Conservation (phyloP, 2,329 filamentous ascomycete genomes). For the Colletotrichum nymphaeae region DNA sequence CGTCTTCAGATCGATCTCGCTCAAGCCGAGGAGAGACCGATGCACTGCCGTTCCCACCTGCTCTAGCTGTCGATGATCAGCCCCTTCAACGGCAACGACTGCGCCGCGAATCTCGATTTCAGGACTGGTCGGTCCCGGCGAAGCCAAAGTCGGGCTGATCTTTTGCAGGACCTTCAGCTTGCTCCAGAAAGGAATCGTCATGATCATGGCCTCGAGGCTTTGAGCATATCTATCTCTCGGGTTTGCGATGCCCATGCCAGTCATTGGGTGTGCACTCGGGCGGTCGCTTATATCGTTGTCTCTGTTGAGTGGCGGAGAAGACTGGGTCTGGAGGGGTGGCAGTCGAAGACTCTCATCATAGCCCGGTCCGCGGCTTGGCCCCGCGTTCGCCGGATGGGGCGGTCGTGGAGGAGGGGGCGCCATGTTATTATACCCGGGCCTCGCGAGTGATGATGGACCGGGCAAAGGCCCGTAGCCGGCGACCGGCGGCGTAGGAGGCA, state of each 20-base stretch:
- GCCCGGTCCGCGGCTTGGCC: slow-evolving; percentile 44
- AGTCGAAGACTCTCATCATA: slow-evolving; percentile 66
- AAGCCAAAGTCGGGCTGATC: slow-evolving; percentile 76
- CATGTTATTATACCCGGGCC: slow-evolving; percentile 54
- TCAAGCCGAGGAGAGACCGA: slow-evolving; percentile 64
- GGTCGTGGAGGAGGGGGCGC: slow-evolving; percentile 67
- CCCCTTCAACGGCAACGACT: slow-evolving; percentile 86
- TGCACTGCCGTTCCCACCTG: slow-evolving; percentile 75
- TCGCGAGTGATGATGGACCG: slow-evolving; percentile 31
- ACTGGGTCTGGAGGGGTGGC: slow-evolving; percentile 62
- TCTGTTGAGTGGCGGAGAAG: slow-evolving; percentile 39
- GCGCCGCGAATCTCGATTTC: slow-evolving; percentile 71
- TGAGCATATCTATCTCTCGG: slow-evolving; percentile 48
- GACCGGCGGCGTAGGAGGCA: slow-evolving; percentile 40
- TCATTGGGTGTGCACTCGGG: slow-evolving; percentile 38
- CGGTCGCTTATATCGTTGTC: slow-evolving; percentile 30
- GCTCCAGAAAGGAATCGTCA: slow-evolving; percentile 77
- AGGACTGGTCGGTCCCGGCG: slow-evolving; percentile 42
- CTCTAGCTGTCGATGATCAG: slow-evolving; percentile 61
- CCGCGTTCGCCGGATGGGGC: slow-evolving; percentile 47
- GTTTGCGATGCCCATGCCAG: slow-evolving; percentile 41
- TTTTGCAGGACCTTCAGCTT: slow-evolving; percentile 82
- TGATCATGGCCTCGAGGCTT: slow-evolving; percentile 76
- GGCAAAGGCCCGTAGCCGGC: slow-evolving; percentile 43
- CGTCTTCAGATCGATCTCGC: slow-evolving; percentile 53